phyloP scores from a whole-genome alignment of 768 basidiomycete species.

The Hypholoma sublateritium region DNA sequence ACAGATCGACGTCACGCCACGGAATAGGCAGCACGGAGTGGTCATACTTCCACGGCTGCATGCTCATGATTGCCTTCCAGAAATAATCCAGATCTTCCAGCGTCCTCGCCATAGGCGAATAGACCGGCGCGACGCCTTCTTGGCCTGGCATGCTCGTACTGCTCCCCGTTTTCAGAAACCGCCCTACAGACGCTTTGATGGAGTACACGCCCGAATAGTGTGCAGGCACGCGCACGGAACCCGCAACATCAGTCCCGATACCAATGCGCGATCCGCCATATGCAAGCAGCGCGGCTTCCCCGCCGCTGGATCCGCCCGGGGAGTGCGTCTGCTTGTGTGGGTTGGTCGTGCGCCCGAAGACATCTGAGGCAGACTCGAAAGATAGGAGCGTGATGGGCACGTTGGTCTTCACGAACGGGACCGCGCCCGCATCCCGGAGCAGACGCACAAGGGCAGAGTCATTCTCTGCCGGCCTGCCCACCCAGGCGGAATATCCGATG shows the following conservation, averaged over 20 bases:
- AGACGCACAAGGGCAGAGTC: conserved; percentile 54
- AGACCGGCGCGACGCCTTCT: conserved; percentile 54
- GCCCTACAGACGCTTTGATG: conserved; percentile 49
- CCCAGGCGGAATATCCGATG: conserved; percentile 57
- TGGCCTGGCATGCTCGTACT: conserved; percentile 51
- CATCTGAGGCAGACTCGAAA: conserved; percentile 55
- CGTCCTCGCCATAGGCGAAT: conserved; percentile 62
- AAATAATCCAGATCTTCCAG: conserved; percentile 62
- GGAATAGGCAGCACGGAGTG: conserved; percentile 46
- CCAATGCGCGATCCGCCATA: conserved; percentile 60
- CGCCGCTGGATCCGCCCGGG: conserved; percentile 70
- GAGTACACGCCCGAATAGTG: conserved; percentile 65
- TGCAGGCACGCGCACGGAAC: conserved; percentile 65
- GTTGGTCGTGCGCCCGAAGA: conserved; percentile 61
- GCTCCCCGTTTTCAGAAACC: conserved; percentile 49
- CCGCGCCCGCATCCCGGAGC: conserved; percentile 59
- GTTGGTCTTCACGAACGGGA: conserved; percentile 70
- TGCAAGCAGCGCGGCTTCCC: conserved; percentile 65
- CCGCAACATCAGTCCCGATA: conserved; percentile 70
- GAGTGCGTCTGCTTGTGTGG: conserved; percentile 55
- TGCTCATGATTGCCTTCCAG: conserved; percentile 59
- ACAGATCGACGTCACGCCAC: conserved; percentile 34
- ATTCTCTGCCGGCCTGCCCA: conserved; percentile 40
- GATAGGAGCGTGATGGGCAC: conserved; percentile 58
- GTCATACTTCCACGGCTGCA: conserved; percentile 69